Conservation (phyloP, 169 alveolate species). For the Miamiensis avidus region DNA sequence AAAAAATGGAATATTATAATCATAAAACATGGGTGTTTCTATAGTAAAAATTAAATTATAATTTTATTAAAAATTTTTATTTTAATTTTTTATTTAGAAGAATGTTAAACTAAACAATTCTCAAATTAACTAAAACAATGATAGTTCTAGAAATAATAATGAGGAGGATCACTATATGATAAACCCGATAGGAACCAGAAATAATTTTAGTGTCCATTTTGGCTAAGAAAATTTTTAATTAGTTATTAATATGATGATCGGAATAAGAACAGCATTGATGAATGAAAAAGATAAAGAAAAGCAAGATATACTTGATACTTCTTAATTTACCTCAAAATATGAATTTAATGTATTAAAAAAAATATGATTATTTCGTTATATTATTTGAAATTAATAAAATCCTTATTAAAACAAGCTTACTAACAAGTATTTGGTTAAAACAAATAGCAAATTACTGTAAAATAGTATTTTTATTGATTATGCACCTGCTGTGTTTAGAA, state of each 20-base stretch:
- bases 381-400: too few relatives aligned
- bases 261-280: neutral
- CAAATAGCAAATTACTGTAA: neutral
- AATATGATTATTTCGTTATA: too few relatives aligned
- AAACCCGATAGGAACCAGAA: neutral
- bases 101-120: too few relatives aligned
- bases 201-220: neutral
- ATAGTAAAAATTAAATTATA: too few relatives aligned
- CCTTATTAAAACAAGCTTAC: neutral
- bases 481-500: neutral
- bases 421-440: neutral
- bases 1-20: too few relatives aligned
- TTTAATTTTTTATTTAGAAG: too few relatives aligned
- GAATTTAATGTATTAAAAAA: too few relatives aligned
- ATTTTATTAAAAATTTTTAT: too few relatives aligned
- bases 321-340: neutral
- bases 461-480: neutral
- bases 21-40: too few relatives aligned
- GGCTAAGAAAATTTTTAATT: neutral
- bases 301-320: neutral
- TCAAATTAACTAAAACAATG: too few relatives aligned
- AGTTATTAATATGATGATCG: neutral
- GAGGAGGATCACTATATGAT: neutral
- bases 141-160: too few relatives aligned
- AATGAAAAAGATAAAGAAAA: neutral